phyloP scores from a whole-genome alignment of 192 early-diverging fungal genomes.

The Mortierella claussenii region DNA sequence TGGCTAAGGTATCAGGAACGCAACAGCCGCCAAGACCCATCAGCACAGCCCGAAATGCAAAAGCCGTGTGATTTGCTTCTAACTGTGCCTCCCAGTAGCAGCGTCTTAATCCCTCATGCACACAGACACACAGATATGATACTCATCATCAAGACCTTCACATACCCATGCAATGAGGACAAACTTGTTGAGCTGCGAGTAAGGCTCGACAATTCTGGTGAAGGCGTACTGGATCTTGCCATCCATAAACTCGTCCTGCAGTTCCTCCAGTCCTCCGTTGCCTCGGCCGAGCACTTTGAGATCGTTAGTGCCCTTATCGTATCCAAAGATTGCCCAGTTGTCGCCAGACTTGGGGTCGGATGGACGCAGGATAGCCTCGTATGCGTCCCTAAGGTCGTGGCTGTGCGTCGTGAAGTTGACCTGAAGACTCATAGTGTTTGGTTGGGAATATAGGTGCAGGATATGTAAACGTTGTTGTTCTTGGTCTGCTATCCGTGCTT shows the following conservation, averaged over 20 bases:
- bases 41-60: too few relatives aligned
- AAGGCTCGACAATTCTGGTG: constrained; percentile 84
- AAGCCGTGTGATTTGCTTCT: too few relatives aligned
- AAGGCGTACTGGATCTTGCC: constrained; percentile 93
- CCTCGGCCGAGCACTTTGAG: constrained; percentile 73
- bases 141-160: not conserved
- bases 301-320: constrained; percentile 78
- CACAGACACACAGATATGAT: not conserved
- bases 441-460: too few relatives aligned
- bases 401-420: constrained; percentile 76
- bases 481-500: too few relatives aligned
- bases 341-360: constrained; percentile 46
- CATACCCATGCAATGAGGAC: constrained; percentile 93
- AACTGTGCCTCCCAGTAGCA: too few relatives aligned
- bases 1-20: too few relatives aligned
- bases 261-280: constrained; percentile 82
- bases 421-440: constrained; percentile 65
- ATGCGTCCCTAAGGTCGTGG: constrained; percentile 69
- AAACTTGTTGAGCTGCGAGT: constrained; percentile 87
- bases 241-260: constrained; percentile 92
- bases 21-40: too few relatives aligned
- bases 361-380: constrained; percentile 70
- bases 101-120: too few relatives aligned
- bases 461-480: too few relatives aligned
- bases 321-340: constrained; percentile 82